Conservation (phyloP, 257 asterid species). For the Forsythia suspensa region DNA sequence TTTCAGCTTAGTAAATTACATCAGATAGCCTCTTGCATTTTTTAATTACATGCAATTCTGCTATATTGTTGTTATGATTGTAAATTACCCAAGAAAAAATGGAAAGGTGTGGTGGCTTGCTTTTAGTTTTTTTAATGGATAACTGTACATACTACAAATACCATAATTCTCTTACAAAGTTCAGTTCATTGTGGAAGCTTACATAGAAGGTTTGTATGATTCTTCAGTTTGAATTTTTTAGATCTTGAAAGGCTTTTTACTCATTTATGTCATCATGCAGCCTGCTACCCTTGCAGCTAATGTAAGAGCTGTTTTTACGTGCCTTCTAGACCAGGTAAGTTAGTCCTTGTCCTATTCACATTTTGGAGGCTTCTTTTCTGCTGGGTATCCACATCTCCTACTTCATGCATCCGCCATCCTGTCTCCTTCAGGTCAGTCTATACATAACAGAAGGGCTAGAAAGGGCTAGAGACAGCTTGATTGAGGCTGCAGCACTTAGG, state of each 20-base stretch:
- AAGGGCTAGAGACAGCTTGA: conserved; percentile 90
- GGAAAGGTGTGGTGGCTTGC: background rate
- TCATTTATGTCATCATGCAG: conserved; percentile 47
- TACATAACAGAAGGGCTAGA: conserved; percentile 97
- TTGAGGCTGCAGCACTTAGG: conserved; percentile 96
- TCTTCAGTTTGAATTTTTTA: background rate
- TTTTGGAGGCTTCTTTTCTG: conserved; percentile 24
- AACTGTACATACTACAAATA: background rate
- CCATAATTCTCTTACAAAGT: background rate
- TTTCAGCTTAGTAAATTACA: background rate
- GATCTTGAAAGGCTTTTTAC: conserved; percentile 7
- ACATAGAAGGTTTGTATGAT: background rate
- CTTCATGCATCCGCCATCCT: background rate
- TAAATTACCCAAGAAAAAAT: background rate
- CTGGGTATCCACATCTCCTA: conserved; percentile 9
- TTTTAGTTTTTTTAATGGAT: background rate
- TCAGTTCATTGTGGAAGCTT: background rate
- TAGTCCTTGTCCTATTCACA: conserved; percentile 20
- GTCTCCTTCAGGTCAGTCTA: conserved; percentile 67
- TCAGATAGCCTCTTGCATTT: background rate
- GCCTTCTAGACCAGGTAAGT: conserved; percentile 91
- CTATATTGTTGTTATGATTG: background rate
- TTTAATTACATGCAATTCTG: background rate
- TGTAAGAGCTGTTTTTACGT: conserved; percentile 85
- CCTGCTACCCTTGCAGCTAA: conserved; percentile 87